phyloP scores from a whole-genome alignment of 306 rosid species.

The Lathyrus aphaca region DNA sequence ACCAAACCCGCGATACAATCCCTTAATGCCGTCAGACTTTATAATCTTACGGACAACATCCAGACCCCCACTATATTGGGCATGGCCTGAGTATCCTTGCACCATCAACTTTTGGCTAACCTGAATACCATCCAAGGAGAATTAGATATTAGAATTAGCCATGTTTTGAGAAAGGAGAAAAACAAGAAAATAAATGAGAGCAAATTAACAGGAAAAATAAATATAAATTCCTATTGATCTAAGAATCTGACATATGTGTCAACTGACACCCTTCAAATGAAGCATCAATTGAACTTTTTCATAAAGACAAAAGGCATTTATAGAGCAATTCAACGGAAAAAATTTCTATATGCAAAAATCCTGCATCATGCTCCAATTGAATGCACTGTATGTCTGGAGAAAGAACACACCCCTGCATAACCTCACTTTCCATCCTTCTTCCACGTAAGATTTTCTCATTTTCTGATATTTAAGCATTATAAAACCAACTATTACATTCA shows the following conservation, averaged over 20 bases:
- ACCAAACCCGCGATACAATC: constrained; percentile 93
- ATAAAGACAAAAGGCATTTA: constrained; percentile 30
- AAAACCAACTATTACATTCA: constrained; percentile 13
- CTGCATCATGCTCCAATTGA: constrained; percentile 11
- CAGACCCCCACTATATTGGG: constrained; percentile 78
- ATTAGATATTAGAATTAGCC: constrained; percentile 31
- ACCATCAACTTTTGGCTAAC: constrained; percentile 98
- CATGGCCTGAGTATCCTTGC: constrained; percentile 90
- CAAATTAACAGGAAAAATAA: constrained; percentile 7
- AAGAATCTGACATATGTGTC: constrained; percentile 5
- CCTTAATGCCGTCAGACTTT: constrained; percentile 71
- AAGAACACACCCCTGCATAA: constrained; percentile 17
- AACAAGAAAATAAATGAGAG: constrained; percentile 25
- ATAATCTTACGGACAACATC: constrained; percentile 82
- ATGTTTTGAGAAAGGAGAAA: constrained; percentile 16
- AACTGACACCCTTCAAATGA: constrained; percentile 24
- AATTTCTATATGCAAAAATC: not conserved
- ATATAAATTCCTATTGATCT: constrained; percentile 1
- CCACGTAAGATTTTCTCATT: not conserved
- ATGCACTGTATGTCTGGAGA: not conserved
- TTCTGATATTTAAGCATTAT: constrained; percentile 1
- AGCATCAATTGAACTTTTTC: constrained; percentile 9
- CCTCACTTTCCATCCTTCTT: constrained; percentile 21
- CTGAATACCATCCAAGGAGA: constrained; percentile 48
- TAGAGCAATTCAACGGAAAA: constrained; percentile 22